These are phyloP conservation scores for Aeminium ludgeri DNA, from an alignment of 495 filamentous ascomycete species.

Conservation along the genomic window DNA sequence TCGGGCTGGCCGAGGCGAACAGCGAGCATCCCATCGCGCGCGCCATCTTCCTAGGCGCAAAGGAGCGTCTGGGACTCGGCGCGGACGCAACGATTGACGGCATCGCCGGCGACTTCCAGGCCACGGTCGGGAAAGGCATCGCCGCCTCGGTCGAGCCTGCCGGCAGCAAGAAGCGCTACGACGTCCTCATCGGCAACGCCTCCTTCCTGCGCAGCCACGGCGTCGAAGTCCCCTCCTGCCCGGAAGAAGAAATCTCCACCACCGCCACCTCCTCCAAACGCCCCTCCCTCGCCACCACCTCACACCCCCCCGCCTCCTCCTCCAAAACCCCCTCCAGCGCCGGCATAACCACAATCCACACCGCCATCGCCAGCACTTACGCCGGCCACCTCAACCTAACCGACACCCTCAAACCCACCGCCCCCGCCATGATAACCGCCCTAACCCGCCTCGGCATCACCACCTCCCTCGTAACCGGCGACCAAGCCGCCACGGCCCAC, in stretches of 20 bases:
- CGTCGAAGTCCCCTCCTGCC: conserved; percentile 46
- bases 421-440: conserved; percentile 67
- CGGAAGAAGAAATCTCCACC: conserved; percentile 24
- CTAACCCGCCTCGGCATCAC: conserved; percentile 69
- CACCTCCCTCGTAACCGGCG: conserved; percentile 84
- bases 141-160: conserved; percentile 65
- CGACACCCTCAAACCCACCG: conserved; percentile 79
- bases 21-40: conserved; percentile 91
- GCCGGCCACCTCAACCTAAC: conserved; percentile 66
- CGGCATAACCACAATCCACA: conserved; percentile 78
- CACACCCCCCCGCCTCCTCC: conserved; percentile 20
- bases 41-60: conserved; percentile 60
- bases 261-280: too few relatives aligned
- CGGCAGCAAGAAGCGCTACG: conserved; percentile 45
- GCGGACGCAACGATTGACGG: conserved; percentile 64
- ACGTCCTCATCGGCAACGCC: conserved; percentile 68
- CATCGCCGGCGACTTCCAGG: conserved; percentile 67
- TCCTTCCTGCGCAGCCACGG: conserved; percentile 53
- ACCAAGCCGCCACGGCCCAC: conserved; percentile 64
- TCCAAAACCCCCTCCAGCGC: conserved; percentile 17
- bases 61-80: conserved; percentile 52
- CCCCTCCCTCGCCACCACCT: conserved; percentile 29
- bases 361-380: conserved; percentile 67
- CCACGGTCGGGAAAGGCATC: conserved; percentile 71
- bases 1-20: conserved; percentile 82